A percentile compares a stretch with the other conserved stretches of the same genome.
Evolutionary conservation across 345 rosid species (phyloP).

Genomic region (Arabidopsis thaliana): DNA sequence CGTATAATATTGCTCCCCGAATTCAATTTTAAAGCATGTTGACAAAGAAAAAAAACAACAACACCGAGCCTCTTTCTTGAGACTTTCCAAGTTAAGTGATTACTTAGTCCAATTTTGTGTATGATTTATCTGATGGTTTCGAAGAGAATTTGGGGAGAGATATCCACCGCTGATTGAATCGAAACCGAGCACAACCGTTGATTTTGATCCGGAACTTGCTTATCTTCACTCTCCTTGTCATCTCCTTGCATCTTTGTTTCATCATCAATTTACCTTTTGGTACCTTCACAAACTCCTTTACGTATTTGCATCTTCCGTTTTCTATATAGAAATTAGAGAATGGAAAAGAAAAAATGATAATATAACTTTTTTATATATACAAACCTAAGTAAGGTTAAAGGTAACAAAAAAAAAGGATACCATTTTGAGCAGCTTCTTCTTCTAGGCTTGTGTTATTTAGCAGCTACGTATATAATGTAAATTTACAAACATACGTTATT

Average conservation of each 20-base stretch:
- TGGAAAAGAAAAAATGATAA: too few species aligned
- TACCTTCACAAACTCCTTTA: constrained; percentile 48
- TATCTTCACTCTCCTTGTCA: constrained; percentile 60
- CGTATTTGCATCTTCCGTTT: constrained; percentile 49
- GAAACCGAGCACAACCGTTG: constrained; percentile 64
- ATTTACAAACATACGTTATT: not conserved
- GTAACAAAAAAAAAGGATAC: constrained; percentile 12
- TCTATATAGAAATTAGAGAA: constrained; percentile 37
- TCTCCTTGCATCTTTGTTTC: constrained; percentile 54
- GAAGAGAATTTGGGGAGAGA: constrained; percentile 62
- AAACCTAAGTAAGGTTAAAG: not conserved
- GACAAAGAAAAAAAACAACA: not conserved
- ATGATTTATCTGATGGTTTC: constrained; percentile 44
- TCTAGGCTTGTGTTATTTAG: constrained; percentile 50
- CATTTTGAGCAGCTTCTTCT: constrained; percentile 45
- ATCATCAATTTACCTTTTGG: constrained; percentile 49
- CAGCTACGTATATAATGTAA: constrained; percentile 54
- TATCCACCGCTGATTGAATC: constrained; percentile 54
- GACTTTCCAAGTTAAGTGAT: not conserved
- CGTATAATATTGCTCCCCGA: not conserved
- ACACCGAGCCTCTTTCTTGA: too few species aligned
- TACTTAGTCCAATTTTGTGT: constrained; percentile 56
- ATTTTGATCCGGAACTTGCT: constrained; percentile 67
- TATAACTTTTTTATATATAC: not conserved
- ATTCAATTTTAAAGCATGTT: not conserved